Conservation (phyloP, 2,329 filamentous ascomycete genomes). For the Beauveria scarabaeidicola region DNA sequence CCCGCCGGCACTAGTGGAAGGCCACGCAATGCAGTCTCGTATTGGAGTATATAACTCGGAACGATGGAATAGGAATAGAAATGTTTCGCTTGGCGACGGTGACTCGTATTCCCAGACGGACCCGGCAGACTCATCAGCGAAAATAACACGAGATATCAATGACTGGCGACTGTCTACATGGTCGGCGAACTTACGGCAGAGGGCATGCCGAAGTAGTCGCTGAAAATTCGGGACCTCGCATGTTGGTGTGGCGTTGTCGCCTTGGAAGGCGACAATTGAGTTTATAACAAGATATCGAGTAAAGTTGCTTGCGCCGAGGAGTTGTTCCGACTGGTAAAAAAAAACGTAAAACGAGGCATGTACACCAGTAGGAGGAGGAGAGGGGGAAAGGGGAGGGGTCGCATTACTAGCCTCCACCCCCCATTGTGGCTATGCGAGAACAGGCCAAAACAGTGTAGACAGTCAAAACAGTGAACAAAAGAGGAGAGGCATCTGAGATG, state of each 20-base stretch:
- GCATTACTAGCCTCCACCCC: neutral
- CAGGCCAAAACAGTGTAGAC: neutral
- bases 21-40: neutral
- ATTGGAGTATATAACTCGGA: neutral
- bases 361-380: neutral
- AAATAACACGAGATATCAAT: neutral
- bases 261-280: neutral
- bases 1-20: neutral
- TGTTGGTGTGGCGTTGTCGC: neutral
- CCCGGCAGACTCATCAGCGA: neutral
- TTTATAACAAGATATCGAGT: neutral
- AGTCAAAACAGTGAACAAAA: neutral
- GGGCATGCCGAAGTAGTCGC: neutral
- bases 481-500: conserved; percentile 1
- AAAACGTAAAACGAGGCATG: neutral
- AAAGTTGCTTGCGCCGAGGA: neutral
- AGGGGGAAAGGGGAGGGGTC: neutral
- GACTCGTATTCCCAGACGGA: neutral
- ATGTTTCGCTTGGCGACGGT: neutral
- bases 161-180: neutral
- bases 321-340: neutral
- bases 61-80: neutral
- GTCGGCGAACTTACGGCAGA: neutral
- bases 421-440: conserved; percentile 9
- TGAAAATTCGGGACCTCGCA: neutral